phyloP scores from a whole-genome alignment of 1,139 yeast species.

The Saccharomycopsis hybrid region DNA sequence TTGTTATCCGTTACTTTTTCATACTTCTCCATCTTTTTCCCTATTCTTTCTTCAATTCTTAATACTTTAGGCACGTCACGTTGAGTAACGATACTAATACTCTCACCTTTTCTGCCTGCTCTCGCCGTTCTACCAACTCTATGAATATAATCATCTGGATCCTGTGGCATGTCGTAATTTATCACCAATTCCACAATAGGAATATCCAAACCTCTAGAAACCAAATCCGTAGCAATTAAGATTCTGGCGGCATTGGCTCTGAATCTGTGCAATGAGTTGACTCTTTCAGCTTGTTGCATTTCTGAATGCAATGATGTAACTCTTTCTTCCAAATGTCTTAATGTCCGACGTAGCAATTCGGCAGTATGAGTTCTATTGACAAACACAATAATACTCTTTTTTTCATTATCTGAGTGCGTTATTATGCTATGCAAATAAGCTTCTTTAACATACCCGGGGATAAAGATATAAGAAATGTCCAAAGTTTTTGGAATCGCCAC shows the following conservation, averaged over 20 bases:
- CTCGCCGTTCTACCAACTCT: slow-evolving; percentile 99
- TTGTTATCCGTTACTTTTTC: slow-evolving; percentile 66
- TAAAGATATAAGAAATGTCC: slow-evolving; percentile 44
- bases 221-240: slow-evolving; percentile 91
- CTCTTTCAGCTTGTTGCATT: slow-evolving; percentile 88
- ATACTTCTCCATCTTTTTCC: slow-evolving; percentile 67
- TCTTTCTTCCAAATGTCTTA: slow-evolving; percentile 65
- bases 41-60: slow-evolving; percentile 81
- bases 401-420: slow-evolving; percentile 52
- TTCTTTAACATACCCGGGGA: slow-evolving; percentile 85
- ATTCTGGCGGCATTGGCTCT: slow-evolving; percentile 93
- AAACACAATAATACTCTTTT: slow-evolving; percentile 74
- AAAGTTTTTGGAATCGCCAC: slow-evolving; percentile 79
- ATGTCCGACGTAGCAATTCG: slow-evolving; percentile 71
- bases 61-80: slow-evolving; percentile 76
- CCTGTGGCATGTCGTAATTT: slow-evolving; percentile 91
- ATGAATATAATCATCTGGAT: slow-evolving; percentile 94
- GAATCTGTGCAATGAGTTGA: slow-evolving; percentile 84
- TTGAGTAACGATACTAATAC: slow-evolving; percentile 72
- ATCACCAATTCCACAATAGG: slow-evolving; percentile 86
- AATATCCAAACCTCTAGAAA: slow-evolving; percentile 94
- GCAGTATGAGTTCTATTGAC: slow-evolving; percentile 90
- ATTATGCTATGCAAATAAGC: slow-evolving; percentile 73
- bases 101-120: slow-evolving; percentile 80
- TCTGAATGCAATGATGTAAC: slow-evolving; percentile 92